These are phyloP conservation scores for Trametes cingulata DNA, from an alignment of 768 basidiomycete genomes.

Conservation along the genomic window DNA sequence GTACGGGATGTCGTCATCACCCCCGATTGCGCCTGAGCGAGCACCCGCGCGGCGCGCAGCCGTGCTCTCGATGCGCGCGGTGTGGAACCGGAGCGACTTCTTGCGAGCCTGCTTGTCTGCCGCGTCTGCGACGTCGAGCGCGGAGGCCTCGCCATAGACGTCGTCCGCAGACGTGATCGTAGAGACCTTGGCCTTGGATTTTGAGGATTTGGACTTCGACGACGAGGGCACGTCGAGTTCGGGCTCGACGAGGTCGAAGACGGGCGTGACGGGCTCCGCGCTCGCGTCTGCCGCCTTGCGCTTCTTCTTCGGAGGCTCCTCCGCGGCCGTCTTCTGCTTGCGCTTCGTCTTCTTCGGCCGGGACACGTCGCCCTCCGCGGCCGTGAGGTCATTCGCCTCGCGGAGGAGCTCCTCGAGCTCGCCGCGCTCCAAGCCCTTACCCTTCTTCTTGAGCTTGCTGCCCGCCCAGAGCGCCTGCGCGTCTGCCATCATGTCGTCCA, in stretches of 20 bases:
- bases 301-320: constrained; percentile 60
- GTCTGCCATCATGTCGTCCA: constrained; percentile 18
- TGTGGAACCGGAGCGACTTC: constrained; percentile 90
- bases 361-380: constrained; percentile 20
- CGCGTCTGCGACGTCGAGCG: constrained; percentile 70
- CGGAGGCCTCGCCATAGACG: constrained; percentile 73
- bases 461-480: constrained; percentile 19
- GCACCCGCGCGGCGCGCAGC: constrained; percentile 75
- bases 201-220: constrained; percentile 35
- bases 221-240: constrained; percentile 48
- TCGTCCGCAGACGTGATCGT: constrained; percentile 71
- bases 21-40: constrained; percentile 67
- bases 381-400: constrained; percentile 42
- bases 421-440: constrained; percentile 37
- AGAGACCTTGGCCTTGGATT: constrained; percentile 24
- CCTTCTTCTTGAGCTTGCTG: constrained; percentile 16
- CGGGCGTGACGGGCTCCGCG: constrained; percentile 32
- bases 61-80: constrained; percentile 84
- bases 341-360: constrained; percentile 28
- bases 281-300: constrained; percentile 43
- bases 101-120: constrained; percentile 82
- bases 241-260: constrained; percentile 83
- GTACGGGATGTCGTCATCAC: constrained; percentile 96
- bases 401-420: constrained; percentile 60
- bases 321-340: constrained; percentile 20